These are phyloP conservation scores for Gamsiella multidivaricata DNA, from an alignment of 192 early-diverging fungal genomes.

Conservation along the genomic window DNA sequence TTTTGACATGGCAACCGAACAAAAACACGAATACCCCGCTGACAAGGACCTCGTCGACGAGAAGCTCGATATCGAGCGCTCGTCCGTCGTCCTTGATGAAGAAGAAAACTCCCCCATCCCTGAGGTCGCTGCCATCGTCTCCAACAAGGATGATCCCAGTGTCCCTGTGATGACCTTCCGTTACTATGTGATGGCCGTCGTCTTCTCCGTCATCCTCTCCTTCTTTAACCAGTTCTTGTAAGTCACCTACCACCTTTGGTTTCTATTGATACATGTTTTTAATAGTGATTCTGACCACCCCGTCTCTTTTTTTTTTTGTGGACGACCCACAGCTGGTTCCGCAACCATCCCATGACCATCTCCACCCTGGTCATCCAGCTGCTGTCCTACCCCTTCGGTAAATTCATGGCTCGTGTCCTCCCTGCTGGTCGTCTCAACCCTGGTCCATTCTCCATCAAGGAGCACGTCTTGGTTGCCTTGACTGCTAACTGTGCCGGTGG, in stretches of 20 bases:
- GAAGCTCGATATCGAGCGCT: slow-evolving; percentile 34
- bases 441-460: slow-evolving; percentile 74
- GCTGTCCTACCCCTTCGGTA: slow-evolving; percentile 62
- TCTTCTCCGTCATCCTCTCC: slow-evolving; percentile 35
- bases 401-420: slow-evolving; percentile 54
- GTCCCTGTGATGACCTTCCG: slow-evolving; percentile 63
- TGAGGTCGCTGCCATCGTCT: slow-evolving; percentile 50
- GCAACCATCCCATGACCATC: slow-evolving; percentile 55
- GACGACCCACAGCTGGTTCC: slow-evolving; percentile 50
- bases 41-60: slow-evolving; percentile 33
- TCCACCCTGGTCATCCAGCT: slow-evolving; percentile 61
- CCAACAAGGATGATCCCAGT: slow-evolving; percentile 55
- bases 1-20: background rate
- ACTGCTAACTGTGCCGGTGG: slow-evolving; percentile 61
- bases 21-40: slow-evolving; percentile 19
- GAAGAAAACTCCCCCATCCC: slow-evolving; percentile 55
- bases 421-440: slow-evolving; percentile 64
- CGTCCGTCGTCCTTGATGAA: slow-evolving; percentile 25
- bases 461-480: slow-evolving; percentile 71
- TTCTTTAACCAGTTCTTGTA: slow-evolving; percentile 50
- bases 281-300: background rate
- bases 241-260: slow-evolving; percentile 6
- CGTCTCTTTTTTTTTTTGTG: background rate
- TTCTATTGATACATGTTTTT: background rate
- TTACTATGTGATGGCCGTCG: slow-evolving; percentile 51